phyloP scores from a whole-genome alignment of 805 yeast genomes.

The Metschnikowia hibisci region DNA sequence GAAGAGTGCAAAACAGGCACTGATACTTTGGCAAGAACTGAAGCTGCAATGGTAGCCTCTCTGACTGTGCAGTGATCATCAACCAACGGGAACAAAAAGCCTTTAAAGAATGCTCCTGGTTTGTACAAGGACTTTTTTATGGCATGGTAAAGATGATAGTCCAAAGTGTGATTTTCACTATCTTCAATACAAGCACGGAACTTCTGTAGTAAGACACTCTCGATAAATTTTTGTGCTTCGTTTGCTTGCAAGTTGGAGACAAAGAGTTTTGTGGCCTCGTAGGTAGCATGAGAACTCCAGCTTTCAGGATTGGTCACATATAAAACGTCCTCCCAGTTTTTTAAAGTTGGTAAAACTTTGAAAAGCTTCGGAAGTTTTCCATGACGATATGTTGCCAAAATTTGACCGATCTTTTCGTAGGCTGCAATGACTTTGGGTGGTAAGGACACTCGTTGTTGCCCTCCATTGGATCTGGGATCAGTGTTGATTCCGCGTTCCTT shows the following conservation, averaged over 20 bases:
- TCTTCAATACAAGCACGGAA: conserved; percentile 70
- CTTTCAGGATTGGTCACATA: conserved; percentile 87
- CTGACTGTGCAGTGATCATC: conserved; percentile 85
- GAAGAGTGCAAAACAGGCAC: conserved; percentile 95
- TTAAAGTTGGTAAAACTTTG: conserved; percentile 88
- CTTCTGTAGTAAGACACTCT: conserved; percentile 61
- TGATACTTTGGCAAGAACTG: conserved; percentile 83
- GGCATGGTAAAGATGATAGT: conserved; percentile 90
- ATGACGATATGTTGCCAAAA: conserved; percentile 83
- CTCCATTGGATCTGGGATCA: background rate
- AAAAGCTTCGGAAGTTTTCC: conserved; percentile 96
- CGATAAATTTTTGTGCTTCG: conserved; percentile 84
- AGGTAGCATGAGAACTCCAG: conserved; percentile 95
- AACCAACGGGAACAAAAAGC: conserved; percentile 86
- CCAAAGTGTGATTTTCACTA: conserved; percentile 70
- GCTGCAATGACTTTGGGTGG: conserved; percentile 98
- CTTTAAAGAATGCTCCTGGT: conserved; percentile 97
- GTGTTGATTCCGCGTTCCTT: conserved; percentile 48
- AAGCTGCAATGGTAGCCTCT: conserved; percentile 94
- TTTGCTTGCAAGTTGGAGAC: conserved; percentile 84
- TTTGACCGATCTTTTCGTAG: conserved; percentile 84
- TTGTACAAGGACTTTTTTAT: conserved; percentile 90
- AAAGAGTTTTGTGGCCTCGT: conserved; percentile 91
- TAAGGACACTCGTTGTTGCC: conserved; percentile 64
- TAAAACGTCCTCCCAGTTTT: conserved; percentile 92